Evolutionary conservation across 768 basidiomycete genomes (phyloP), one percentile per base, ranked within the genome.

Genomic region (Psilocybe sp.): DNA sequence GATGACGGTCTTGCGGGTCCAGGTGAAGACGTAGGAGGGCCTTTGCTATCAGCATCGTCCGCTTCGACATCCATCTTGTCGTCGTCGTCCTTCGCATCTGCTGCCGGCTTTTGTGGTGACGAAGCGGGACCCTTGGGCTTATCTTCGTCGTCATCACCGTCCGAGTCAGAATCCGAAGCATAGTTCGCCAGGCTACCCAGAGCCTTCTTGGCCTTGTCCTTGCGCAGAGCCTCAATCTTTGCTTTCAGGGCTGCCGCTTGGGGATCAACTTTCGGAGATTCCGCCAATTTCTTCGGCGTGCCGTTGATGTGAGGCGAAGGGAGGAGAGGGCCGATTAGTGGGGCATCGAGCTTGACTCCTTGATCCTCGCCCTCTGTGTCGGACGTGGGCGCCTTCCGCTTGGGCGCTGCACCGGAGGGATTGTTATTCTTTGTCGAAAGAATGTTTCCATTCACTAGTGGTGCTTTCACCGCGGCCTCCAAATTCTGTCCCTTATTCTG

Each of bases 401-500:
- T 84, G 75, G 69, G 80, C 73, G 72, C 77, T 57, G 73, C 74
- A 5, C 77, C 72, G 1, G 76, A 69, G 41, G 87, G 58, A 8
- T 69, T 71, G 20, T 60, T 67, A 59, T 68, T 77, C 44, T 61
- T 59, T 13, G 61, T 49, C 20, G 64, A 49, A 12, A 58, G 55
- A 48, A 55, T 47, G 51, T 62, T 16, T 54, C 57, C 23, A 68
- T 58, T 50, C 52, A 47, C 43, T 14, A 52, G 33, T 13, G 63
- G 58, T 15, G 69, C 59, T 18, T 71, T 73, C 49, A 89, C 69
- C 5, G 80, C 85, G 14, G 84, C 81, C 57, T 87, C 81, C 41
- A 91, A 70, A 4, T 75, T 79, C 60, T 90, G 85, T 6, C 90
- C 91, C 65, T 82, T 87, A 49, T 86, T 84, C 44, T 84, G 82